Base-by-base conservation (phyloP, 2,329 filamentous ascomycete species). In the Phoma herbarum region DNA sequence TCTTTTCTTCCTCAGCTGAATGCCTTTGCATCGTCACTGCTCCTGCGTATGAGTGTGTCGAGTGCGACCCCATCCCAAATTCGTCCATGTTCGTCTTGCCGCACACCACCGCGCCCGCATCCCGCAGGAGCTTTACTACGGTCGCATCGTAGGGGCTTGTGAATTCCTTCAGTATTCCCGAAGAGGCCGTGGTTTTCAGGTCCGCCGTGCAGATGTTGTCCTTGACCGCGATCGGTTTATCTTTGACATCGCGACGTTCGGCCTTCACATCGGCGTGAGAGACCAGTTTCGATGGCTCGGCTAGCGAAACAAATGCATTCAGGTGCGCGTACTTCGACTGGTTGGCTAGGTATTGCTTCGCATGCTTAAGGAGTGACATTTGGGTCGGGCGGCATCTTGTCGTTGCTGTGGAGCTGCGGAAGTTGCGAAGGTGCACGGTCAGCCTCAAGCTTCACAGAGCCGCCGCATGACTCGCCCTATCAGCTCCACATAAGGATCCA, bases 21-120 rank as follows among this genome's bases (percentile, higher is more conserved):
- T 88, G 51, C 75, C 80, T 62, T 25, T 61, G 57, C 56, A 72
- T 61, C 48, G 56, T 66, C 4, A 94, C 90, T 1, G 86, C 75
- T 1, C 90, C 91, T 67, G 88, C 87, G 53, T 82, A 78, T 0
- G 92, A 93, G 69, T 89, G 80, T 20, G 83, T 84, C 1, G 88
- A 90, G 73, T 97, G 89, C 9, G 92, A 96, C 2, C 93, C 93
- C 93, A 97, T 97, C 26, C 93, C 93, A 74, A 97, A 97, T 74
- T 96, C 95, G 78, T 98, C 95, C 82, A 98, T 88, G 74, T 96
- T 97, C 2, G 92, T 93, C 77, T 97, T 97, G 7, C 90, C 90
- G 1, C 88, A 83, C 2, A 94, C 75, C 6, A 84, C 75, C 6
- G 86, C 88, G 41, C 89, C 90, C 5, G 85, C 83, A 26, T 80